A percentile compares a stretch with the other conserved stretches of the same genome.
phyloP scores from a whole-genome alignment of 2,329 filamentous ascomycete genomes.

The Dothidotthia symphoricarpi region DNA sequence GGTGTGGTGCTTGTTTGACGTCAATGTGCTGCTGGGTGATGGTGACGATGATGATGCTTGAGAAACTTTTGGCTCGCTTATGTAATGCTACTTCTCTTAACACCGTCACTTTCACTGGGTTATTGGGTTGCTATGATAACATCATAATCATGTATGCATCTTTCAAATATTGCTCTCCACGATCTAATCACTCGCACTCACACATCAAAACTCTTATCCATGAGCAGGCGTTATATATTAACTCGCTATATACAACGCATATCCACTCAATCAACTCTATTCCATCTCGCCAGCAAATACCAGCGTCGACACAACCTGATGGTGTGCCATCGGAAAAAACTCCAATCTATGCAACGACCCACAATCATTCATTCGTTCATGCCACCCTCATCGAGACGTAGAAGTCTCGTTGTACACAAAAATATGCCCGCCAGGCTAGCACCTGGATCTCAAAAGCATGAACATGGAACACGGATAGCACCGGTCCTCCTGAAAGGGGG shows the following conservation, averaged over 20 bases:
- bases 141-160: constrained; percentile 1
- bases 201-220: too few species aligned
- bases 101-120: too few species aligned
- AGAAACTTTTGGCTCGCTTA: constrained; percentile 21
- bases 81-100: too few species aligned
- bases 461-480: constrained; percentile 33
- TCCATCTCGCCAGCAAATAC: too few species aligned
- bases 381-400: constrained; percentile 13
- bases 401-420: constrained; percentile 6
- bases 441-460: constrained; percentile 30
- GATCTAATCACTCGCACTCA: constrained; percentile 4
- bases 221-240: too few species aligned
- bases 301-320: too few species aligned
- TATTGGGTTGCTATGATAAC: background rate
- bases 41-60: constrained; percentile 18
- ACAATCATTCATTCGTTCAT: constrained; percentile 3
- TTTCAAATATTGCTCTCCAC: constrained; percentile 3
- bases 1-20: constrained; percentile 7
- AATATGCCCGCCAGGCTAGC: constrained; percentile 25
- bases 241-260: too few species aligned
- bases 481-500: constrained; percentile 35
- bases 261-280: too few species aligned
- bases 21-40: constrained; percentile 6
- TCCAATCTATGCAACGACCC: too few species aligned
- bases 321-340: too few species aligned